phyloP scores from a whole-genome alignment of 2,329 filamentous ascomycete species.

The Chaetomium sp. region DNA sequence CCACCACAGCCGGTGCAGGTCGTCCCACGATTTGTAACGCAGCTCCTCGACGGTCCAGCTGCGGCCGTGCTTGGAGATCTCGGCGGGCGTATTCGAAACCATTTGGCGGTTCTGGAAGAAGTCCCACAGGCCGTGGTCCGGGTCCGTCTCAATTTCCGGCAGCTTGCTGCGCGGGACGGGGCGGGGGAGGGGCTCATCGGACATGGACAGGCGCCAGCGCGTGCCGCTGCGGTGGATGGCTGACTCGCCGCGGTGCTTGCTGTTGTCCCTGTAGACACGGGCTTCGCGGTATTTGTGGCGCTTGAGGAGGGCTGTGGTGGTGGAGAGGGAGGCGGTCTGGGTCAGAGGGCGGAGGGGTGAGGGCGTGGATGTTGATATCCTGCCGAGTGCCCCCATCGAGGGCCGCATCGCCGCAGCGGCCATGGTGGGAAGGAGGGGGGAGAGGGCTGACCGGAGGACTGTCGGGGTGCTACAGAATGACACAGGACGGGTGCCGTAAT shows the following conservation, averaged over 20 bases:
- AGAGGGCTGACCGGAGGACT: not conserved
- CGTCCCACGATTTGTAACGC: constrained; percentile 87
- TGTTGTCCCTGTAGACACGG: constrained; percentile 68
- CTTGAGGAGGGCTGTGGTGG: constrained; percentile 53
- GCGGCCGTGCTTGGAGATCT: constrained; percentile 73
- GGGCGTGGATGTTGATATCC: constrained; percentile 34
- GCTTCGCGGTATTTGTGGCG: constrained; percentile 43
- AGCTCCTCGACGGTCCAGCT: constrained; percentile 85
- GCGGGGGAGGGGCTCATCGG: constrained; percentile 69
- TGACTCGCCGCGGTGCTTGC: constrained; percentile 78
- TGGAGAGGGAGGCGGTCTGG: constrained; percentile 52
- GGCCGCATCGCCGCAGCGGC: constrained; percentile 33
- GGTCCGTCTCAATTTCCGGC: constrained; percentile 61
- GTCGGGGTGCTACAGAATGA: no score
- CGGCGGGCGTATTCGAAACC: constrained; percentile 70
- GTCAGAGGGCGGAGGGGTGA: constrained; percentile 2
- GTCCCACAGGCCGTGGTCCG: constrained; percentile 84
- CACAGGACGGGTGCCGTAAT: not conserved
- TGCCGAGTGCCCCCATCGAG: constrained; percentile 39
- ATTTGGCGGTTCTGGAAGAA: constrained; percentile 79
- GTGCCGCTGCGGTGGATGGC: constrained; percentile 76
- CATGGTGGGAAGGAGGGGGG: constrained; percentile 24
- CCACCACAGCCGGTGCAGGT: constrained; percentile 93
- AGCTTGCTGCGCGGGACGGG: constrained; percentile 58
- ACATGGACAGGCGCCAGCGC: constrained; percentile 72